phyloP scores from a whole-genome alignment of 2,329 filamentous ascomycete genomes.

The Chaetomium globosum region DNA sequence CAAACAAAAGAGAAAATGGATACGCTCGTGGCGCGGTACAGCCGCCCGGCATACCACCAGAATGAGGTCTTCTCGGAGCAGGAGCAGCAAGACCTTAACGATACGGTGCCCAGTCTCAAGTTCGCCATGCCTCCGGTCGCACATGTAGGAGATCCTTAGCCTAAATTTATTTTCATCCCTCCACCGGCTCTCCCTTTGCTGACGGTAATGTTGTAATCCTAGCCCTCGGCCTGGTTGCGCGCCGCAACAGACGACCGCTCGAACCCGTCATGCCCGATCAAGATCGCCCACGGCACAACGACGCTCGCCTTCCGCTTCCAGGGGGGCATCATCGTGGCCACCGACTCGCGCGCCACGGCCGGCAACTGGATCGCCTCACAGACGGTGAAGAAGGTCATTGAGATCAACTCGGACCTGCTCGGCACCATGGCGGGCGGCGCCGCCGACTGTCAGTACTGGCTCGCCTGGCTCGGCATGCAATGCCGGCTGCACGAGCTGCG shows the following conservation, averaged over 20 bases:
- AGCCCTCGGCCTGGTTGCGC: conserved; percentile 93
- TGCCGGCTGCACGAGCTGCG: conserved; percentile 98
- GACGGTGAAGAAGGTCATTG: conserved; percentile 99
- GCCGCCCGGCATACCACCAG: conserved; percentile 71
- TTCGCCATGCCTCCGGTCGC: conserved; percentile 94
- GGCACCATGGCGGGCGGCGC: conserved; percentile 99
- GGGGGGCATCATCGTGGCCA: conserved; percentile 97
- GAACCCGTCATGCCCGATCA: conserved; percentile 97
- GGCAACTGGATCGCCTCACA: conserved; percentile 99
- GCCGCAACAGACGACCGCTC: conserved; percentile 95
- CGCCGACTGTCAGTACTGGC: conserved; percentile 99
- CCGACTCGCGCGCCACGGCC: conserved; percentile 93
- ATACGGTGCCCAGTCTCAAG: conserved; percentile 75
- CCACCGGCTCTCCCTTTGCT: not conserved
- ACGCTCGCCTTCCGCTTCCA: conserved; percentile 98
- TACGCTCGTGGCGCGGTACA: conserved; percentile 89
- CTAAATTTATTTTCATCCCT: not conserved
- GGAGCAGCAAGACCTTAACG: conserved; percentile 71
- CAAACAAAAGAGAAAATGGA: conserved; percentile 66
- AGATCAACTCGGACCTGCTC: conserved; percentile 91
- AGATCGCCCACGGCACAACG: conserved; percentile 98
- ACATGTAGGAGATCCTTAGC: conserved; percentile 61
- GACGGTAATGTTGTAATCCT: conserved; percentile 18
- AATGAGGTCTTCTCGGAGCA: conserved; percentile 72
- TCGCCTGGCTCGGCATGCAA: conserved; percentile 97